Conservation (phyloP, 1,139 yeast species). For the Hemisphaericaspora xylanilytica region DNA sequence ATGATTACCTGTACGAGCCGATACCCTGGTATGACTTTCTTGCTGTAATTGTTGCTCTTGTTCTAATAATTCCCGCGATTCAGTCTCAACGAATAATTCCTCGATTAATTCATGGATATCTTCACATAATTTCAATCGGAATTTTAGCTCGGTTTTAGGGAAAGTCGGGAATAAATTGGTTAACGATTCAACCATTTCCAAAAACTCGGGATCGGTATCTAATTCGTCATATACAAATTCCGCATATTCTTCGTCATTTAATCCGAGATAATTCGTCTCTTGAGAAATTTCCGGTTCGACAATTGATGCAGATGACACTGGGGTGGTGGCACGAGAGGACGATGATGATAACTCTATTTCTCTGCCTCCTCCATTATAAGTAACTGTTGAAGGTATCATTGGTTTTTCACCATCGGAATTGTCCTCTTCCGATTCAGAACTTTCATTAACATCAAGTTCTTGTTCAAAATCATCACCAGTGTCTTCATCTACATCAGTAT, state of each 20-base stretch:
- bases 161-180: conserved; percentile 30
- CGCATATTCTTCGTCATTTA: conserved; percentile 8
- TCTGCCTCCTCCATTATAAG: neutral
- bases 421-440: conserved; percentile 1
- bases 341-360: too few species aligned
- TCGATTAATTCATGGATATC: conserved; percentile 23
- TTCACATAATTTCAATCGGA: conserved; percentile 20
- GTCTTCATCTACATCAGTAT: neutral
- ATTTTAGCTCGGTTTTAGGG: conserved; percentile 26
- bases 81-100: conserved; percentile 19
- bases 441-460: neutral
- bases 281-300: too few species aligned
- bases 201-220: conserved; percentile 13
- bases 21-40: neutral
- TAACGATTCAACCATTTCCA: conserved; percentile 21
- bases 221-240: conserved; percentile 11
- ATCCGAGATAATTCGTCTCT: too few species aligned
- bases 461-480: neutral
- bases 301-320: neutral
- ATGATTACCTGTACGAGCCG: conserved; percentile 1
- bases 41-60: conserved; percentile 3
- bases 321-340: neutral
- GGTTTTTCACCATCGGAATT: neutral
- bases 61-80: conserved; percentile 11
- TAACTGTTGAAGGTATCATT: neutral